Percentiles rank a stretch among this genome's conserved stretches.
Conservation (phyloP, 805 yeast species). For the Zygoascus flipseniorum region DNA sequence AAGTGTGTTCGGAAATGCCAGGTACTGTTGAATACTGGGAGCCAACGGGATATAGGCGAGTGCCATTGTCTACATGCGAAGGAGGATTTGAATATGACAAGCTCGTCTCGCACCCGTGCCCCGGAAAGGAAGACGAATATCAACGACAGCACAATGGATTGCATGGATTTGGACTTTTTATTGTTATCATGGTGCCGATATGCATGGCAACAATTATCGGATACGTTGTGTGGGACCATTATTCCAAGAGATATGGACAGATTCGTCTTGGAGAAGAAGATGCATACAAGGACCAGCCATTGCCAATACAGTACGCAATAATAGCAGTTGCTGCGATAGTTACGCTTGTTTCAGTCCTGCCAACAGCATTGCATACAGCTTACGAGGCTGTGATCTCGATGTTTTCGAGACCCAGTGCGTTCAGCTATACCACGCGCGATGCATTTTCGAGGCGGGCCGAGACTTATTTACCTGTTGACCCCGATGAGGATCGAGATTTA, state of each 20-base stretch:
- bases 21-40: conserved; percentile 63
- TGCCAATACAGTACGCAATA: conserved; percentile 16
- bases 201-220: conserved; percentile 42
- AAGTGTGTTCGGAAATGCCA: conserved; percentile 46
- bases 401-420: neutral
- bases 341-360: conserved; percentile 18
- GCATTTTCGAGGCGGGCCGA: conserved; percentile 14
- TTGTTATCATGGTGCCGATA: conserved; percentile 52
- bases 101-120: conserved; percentile 65
- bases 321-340: conserved; percentile 26
- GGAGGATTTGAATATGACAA: conserved; percentile 71
- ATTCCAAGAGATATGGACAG: conserved; percentile 76
- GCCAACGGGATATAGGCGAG: conserved; percentile 86
- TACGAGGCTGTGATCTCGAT: conserved; percentile 4
- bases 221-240: conserved; percentile 71
- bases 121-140: conserved; percentile 72
- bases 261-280: conserved; percentile 70
- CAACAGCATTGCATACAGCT: conserved; percentile 10
- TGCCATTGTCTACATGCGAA: conserved; percentile 76
- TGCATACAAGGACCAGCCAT: conserved; percentile 14
- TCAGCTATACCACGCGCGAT: conserved; percentile 16
- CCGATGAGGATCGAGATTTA: conserved; percentile 19
- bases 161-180: conserved; percentile 43
- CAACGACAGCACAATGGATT: conserved; percentile 42
- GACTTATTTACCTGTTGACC: conserved; percentile 24